Percentiles rank a stretch among this genome's conserved stretches.
Conservation (phyloP, 1,284 basidiomycete species). For the Irpex lacteus region DNA sequence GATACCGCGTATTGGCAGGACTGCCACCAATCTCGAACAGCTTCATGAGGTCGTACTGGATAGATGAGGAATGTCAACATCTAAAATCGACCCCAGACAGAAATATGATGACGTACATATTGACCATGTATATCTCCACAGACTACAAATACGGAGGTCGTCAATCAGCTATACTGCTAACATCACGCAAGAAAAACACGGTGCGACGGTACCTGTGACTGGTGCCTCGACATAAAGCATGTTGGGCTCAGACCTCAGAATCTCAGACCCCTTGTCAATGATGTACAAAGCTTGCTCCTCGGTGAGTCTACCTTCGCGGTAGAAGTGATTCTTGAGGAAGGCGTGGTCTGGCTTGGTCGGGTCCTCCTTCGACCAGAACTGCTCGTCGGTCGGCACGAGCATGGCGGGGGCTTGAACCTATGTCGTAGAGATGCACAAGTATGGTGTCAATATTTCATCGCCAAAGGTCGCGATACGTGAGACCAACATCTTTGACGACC, state of each 20-base stretch:
- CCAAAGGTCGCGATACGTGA: not conserved
- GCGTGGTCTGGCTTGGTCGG: conserved; percentile 91
- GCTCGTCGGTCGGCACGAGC: conserved; percentile 86
- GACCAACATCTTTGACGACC: conserved; percentile 74
- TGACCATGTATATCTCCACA: conserved; percentile 94
- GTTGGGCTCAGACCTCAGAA: conserved; percentile 80
- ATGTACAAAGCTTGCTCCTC: conserved; percentile 92
- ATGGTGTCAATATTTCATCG: not conserved
- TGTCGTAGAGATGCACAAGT: not conserved
- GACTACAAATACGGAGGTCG: conserved; percentile 41
- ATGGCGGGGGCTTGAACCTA: conserved; percentile 96
- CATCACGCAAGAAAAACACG: not conserved
- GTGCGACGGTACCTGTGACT: conserved; percentile 71
- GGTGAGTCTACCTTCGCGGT: conserved; percentile 89
- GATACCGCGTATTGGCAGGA: conserved; percentile 89
- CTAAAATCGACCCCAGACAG: conserved; percentile 13
- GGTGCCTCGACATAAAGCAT: conserved; percentile 90
- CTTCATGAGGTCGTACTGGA: conserved; percentile 90
- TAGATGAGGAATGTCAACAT: conserved; percentile 1
- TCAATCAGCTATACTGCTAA: not conserved
- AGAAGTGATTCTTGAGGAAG: conserved; percentile 99
- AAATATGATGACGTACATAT: conserved; percentile 67
- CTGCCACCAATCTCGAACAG: conserved; percentile 94
- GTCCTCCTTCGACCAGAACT: conserved; percentile 88
- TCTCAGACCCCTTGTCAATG: conserved; percentile 73